Evolutionary conservation across 371 early-diverging fungal genomes (phyloP).

Genomic region (Circinella minor): DNA sequence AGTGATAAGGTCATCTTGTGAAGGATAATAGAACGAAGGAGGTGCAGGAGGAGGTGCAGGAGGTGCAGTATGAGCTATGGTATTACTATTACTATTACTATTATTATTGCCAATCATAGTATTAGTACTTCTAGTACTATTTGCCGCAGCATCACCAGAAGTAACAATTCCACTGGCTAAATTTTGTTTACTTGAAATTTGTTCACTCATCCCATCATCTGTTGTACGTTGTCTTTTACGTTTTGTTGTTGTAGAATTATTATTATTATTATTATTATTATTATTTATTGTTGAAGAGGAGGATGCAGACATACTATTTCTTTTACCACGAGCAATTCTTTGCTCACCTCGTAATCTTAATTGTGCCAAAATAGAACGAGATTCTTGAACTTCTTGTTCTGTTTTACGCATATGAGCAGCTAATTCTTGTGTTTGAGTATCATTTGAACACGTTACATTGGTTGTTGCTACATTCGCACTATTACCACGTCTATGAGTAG

Average conservation of each 20-base stretch:
- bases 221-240: constrained; percentile 1
- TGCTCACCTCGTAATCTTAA: constrained; percentile 49
- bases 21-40: constrained; percentile 1
- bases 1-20: background rate
- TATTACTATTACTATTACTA: too few species aligned
- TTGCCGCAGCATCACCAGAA: background rate
- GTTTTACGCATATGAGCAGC: constrained; percentile 36
- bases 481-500: background rate
- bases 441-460: background rate
- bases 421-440: constrained; percentile 13
- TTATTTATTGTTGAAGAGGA: background rate
- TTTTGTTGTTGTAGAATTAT: background rate
- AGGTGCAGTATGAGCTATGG: background rate
- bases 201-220: background rate
- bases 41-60: background rate
- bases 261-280: too few species aligned
- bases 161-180: background rate
- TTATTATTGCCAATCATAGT: too few species aligned
- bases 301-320: constrained; percentile 8
- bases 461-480: background rate
- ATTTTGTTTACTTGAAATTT: background rate
- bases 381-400: constrained; percentile 51
- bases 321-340: constrained; percentile 38
- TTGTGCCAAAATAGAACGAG: constrained; percentile 49
- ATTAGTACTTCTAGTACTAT: background rate